Evolutionary conservation across 192 early-diverging fungal species (phyloP).

Genomic region (Lunasporangiospora selenospora): DNA sequence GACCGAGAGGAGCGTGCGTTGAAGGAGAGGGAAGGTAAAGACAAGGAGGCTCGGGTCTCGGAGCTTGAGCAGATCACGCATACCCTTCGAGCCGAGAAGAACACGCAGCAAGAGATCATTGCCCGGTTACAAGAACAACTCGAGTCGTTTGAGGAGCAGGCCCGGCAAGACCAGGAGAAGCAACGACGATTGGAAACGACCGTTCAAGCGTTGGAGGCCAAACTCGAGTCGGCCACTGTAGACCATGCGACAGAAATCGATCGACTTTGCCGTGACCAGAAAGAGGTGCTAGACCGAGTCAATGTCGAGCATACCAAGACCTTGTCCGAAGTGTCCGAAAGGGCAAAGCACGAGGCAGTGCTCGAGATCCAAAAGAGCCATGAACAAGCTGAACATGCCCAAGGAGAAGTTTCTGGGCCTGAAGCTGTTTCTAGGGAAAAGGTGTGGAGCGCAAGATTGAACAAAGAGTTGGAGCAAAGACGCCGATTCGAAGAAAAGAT

Average conservation of each 20-base stretch:
- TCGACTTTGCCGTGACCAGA: slow-evolving; percentile 17
- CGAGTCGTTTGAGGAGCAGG: background rate
- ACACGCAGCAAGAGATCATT: background rate
- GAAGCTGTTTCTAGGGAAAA: slow-evolving; percentile 10
- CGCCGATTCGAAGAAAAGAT: slow-evolving; percentile 6
- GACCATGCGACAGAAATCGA: slow-evolving; percentile 18
- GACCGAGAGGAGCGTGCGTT: too few species aligned
- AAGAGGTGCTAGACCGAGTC: slow-evolving; percentile 29
- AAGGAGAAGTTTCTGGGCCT: background rate
- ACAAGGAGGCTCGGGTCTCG: too few species aligned
- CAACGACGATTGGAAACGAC: slow-evolving; percentile 19
- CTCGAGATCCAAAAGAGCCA: background rate
- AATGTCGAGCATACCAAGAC: slow-evolving; percentile 20
- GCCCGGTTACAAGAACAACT: background rate
- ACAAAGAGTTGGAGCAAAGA: slow-evolving; percentile 7
- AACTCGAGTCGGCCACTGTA: background rate
- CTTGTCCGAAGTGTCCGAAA: slow-evolving; percentile 2
- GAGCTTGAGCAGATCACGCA: too few species aligned
- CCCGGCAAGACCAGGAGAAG: slow-evolving; percentile 23
- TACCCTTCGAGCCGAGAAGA: background rate
- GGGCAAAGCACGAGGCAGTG: background rate
- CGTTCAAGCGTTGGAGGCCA: slow-evolving; percentile 13
- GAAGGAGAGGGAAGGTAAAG: too few species aligned
- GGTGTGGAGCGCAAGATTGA: background rate
- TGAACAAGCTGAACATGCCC: background rate